These are phyloP conservation scores for Malus hybrid DNA, from an alignment of 331 rosid genomes.

Conservation along the genomic window DNA sequence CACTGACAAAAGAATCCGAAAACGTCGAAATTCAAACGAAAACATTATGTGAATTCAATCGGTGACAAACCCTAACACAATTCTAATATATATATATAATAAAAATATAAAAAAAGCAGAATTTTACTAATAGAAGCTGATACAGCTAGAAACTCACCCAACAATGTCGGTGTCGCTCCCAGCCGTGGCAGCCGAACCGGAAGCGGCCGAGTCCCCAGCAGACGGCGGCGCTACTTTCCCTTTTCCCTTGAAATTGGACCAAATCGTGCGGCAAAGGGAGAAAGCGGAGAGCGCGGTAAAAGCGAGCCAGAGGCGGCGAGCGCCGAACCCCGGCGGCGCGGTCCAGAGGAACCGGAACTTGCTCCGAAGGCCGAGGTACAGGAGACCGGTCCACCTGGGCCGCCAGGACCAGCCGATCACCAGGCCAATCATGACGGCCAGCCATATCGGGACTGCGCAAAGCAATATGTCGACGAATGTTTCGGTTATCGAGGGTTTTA, in stretches of 20 bases:
- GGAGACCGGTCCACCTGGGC: constrained; percentile 88
- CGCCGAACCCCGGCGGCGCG: constrained; percentile 93
- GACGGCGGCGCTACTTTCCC: constrained; percentile 29
- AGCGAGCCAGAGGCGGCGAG: constrained; percentile 88
- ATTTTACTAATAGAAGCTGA: not conserved
- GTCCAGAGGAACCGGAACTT: constrained; percentile 81
- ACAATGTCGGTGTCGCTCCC: constrained; percentile 19
- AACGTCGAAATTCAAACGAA: not conserved
- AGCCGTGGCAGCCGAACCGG: not conserved
- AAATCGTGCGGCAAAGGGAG: constrained; percentile 66
- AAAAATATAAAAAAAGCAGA: not conserved
- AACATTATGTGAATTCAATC: not conserved
- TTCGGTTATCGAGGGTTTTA: constrained; percentile 72
- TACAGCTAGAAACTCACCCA: constrained; percentile 30
- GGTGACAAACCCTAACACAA: not conserved
- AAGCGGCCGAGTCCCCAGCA: constrained; percentile 15
- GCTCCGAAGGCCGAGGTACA: constrained; percentile 83
- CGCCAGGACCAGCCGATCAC: constrained; percentile 95
- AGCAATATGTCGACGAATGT: constrained; percentile 92
- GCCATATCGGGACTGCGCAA: constrained; percentile 95
- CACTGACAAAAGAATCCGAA: not conserved
- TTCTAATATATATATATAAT: not conserved
- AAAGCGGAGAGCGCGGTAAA: constrained; percentile 88
- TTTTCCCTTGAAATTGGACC: constrained; percentile 55
- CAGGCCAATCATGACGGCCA: constrained; percentile 91